Percentiles rank a stretch among this genome's conserved stretches.
phyloP scores from a whole-genome alignment of 1,284 basidiomycete species.

The Irpex sp. region DNA sequence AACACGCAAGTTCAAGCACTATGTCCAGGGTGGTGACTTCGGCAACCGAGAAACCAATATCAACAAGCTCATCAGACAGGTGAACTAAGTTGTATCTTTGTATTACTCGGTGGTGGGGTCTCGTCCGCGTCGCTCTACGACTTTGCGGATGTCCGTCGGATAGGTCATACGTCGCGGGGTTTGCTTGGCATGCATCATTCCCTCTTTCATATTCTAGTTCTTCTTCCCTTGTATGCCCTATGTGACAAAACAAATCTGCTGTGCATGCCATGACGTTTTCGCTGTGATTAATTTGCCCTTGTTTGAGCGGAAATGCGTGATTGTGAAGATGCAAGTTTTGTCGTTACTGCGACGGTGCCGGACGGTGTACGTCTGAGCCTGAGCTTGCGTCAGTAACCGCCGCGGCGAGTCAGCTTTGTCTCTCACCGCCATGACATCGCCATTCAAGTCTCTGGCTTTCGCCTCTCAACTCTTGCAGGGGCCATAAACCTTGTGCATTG shows the following conservation, averaged over 20 bases:
- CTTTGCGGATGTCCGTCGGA: slow-evolving; percentile 16
- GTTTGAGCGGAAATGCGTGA: no score
- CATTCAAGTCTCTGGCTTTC: background rate
- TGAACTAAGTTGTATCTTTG: slow-evolving; percentile 65
- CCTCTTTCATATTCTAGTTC: slow-evolving; percentile 17
- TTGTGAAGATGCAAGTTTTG: background rate
- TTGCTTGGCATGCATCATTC: slow-evolving; percentile 34
- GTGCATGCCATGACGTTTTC: slow-evolving; percentile 14
- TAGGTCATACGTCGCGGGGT: slow-evolving; percentile 27
- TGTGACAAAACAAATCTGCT: slow-evolving; percentile 20
- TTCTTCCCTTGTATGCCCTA: slow-evolving; percentile 19
- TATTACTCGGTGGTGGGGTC: slow-evolving; percentile 15
- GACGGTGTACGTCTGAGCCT: background rate
- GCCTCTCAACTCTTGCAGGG: background rate
- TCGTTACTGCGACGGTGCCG: background rate
- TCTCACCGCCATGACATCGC: background rate
- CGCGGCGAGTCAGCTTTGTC: background rate
- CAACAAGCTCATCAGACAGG: slow-evolving; percentile 96
- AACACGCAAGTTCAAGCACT: slow-evolving; percentile 95
- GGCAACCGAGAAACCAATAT: slow-evolving; percentile 96
- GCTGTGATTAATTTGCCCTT: background rate
- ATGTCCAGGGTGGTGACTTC: slow-evolving; percentile 92
- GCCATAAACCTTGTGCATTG: background rate
- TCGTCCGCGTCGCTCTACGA: slow-evolving; percentile 12
- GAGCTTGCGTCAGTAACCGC: background rate